These are phyloP conservation scores for Cinchona pubescens DNA, from an alignment of 257 asterid species.

Conservation along the genomic window DNA sequence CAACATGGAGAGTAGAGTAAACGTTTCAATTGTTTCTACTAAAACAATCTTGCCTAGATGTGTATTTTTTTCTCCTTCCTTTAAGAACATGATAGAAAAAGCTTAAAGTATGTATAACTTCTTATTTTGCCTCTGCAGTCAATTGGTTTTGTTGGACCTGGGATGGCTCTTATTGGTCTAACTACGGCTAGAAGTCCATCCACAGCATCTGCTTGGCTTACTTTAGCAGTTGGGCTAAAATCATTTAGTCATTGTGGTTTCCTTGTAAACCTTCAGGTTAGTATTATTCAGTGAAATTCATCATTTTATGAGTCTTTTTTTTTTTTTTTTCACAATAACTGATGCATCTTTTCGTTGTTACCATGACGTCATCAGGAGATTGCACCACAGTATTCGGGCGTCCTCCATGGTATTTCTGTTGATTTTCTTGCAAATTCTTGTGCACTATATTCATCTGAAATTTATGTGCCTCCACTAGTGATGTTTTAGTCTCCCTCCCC, in stretches of 20 bases:
- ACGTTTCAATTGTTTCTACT: not conserved
- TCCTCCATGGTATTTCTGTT: constrained; percentile 68
- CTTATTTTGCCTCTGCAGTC: constrained; percentile 48
- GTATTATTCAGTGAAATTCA: constrained; percentile 25
- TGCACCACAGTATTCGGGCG: constrained; percentile 93
- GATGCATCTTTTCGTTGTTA: constrained; percentile 6
- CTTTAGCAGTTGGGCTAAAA: constrained; percentile 91
- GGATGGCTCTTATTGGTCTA: constrained; percentile 70
- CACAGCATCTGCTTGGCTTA: constrained; percentile 90
- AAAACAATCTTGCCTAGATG: not conserved
- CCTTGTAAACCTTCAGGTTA: constrained; percentile 95
- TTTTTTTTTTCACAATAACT: not conserved
- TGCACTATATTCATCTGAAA: not conserved
- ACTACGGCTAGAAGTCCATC: constrained; percentile 72
- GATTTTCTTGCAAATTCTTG: not conserved
- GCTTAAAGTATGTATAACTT: constrained; percentile 1
- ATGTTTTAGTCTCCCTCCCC: too few species aligned
- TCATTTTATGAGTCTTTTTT: not conserved
- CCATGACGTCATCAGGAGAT: constrained; percentile 62
- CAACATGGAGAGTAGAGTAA: not conserved
- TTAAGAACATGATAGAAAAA: not conserved
- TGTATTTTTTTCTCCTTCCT: not conserved
- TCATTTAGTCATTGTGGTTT: constrained; percentile 95
- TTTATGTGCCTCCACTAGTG: not conserved
- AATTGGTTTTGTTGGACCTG: constrained; percentile 83